These are phyloP conservation scores for Leucaena leucocephala DNA, from an alignment of 306 rosid species.

Conservation along the genomic window DNA sequence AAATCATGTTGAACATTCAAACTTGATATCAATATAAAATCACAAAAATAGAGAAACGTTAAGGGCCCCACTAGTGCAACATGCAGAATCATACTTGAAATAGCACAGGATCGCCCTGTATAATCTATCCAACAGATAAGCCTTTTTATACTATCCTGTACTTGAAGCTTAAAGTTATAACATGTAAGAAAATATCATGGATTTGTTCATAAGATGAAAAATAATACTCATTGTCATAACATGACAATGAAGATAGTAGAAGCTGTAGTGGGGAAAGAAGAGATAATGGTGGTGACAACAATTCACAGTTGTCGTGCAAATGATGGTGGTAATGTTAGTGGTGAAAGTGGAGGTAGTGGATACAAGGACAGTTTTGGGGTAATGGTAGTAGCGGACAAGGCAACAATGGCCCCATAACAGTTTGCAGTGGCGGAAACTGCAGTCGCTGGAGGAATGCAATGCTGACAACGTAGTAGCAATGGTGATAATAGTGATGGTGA, in stretches of 20 bases:
- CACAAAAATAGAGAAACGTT: background rate
- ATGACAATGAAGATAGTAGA: background rate
- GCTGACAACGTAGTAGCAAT: background rate
- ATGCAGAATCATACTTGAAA: background rate
- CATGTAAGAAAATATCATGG: background rate
- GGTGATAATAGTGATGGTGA: background rate
- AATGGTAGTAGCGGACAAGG: background rate
- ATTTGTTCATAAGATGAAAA: background rate
- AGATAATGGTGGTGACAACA: background rate
- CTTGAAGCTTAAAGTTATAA: background rate
- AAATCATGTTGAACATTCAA: slow-evolving; percentile 17
- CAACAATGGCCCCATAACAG: background rate
- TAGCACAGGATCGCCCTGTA: background rate
- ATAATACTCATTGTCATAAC: background rate
- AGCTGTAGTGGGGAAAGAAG: background rate
- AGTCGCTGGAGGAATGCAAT: too few relatives aligned
- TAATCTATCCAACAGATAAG: background rate
- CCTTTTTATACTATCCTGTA: background rate
- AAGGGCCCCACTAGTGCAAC: background rate
- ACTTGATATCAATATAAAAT: background rate
- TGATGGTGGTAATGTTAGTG: background rate
- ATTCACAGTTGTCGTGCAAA: too few relatives aligned
- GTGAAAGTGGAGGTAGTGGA: background rate
- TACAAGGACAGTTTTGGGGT: background rate
- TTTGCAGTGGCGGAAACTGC: too few relatives aligned